Evolutionary conservation across 345 rosid species (phyloP), one percentile per base, ranked within the genome.

Genomic region (Eucalyptus erythrocorys): DNA sequence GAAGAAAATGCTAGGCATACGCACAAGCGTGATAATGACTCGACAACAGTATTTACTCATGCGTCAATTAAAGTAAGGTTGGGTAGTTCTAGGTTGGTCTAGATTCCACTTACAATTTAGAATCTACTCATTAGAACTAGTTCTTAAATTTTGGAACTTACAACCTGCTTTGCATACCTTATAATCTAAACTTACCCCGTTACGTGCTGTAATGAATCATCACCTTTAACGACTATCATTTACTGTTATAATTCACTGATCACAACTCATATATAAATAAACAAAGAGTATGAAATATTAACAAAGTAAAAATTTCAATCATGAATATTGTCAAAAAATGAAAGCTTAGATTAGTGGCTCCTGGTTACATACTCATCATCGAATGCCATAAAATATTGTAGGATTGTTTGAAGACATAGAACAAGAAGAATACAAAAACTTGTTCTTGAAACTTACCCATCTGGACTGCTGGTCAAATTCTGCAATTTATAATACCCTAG

Each of bases 341-440:
- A 24, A 55, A 55, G 1, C 12, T 55, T 24, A 55, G 1, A 55
- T 55, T 55, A 55, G 61, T 55, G 12, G 61, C 0, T 55, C 30
- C 0, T 22, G 0, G 13, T 55, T 55, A 24, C 27, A 55, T 55
- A 55, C 3, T 4, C 30, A 55, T 55, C 0, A 55, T 22, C 13
- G 13, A 24, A 55, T 0, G 5, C 13, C 6, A 55, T 55, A 1
- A 55, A 55, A 24, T 1, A 24, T 0, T 10, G 1, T 55, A 24
- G 0, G 30, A 24, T 24, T 55, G 3, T 55, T 2, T 24, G 5
- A 22, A 55, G 27, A 55, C 30, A 24, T 55, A 0, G 6, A 55
- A 55, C 2, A 24, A 22, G 27, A 55, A 55, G 12, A 55, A 55
- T 24, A 24, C 30, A 24, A 55, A 55, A 24, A 55, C 22, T 51